phyloP scores from a whole-genome alignment of 1,284 basidiomycete genomes.

The Cronartium quercuum region DNA sequence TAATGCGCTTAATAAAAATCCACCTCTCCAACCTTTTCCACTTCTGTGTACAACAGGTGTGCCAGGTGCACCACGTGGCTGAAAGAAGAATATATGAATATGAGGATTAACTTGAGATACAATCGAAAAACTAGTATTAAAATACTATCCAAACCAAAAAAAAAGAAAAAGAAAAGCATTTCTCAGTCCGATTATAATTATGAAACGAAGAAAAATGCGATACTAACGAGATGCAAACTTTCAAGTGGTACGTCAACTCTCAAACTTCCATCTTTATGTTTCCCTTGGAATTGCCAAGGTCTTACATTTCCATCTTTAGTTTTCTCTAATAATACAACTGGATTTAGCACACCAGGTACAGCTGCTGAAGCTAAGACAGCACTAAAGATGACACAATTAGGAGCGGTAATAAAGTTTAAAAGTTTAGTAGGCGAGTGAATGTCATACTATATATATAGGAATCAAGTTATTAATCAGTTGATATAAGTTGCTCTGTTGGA shows the following conservation, averaged over 20 bases:
- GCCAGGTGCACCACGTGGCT: constrained; percentile 84
- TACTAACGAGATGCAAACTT: constrained; percentile 70
- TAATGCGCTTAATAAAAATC: constrained; percentile 72
- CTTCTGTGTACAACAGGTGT: constrained; percentile 85
- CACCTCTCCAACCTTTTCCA: constrained; percentile 93
- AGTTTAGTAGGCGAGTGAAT: constrained; percentile 70
- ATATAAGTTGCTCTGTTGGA: constrained; percentile 5
- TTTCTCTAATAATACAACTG: constrained; percentile 69
- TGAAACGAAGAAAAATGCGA: neutral
- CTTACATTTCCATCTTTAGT: constrained; percentile 70
- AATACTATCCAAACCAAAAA: constrained; percentile 39
- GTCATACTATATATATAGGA: constrained; percentile 42
- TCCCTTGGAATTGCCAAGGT: constrained; percentile 54
- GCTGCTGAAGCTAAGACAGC: constrained; percentile 70
- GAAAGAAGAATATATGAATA: constrained; percentile 97
- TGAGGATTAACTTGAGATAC: constrained; percentile 97
- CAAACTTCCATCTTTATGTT: constrained; percentile 66
- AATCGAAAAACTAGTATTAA: constrained; percentile 81
- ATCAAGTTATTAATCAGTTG: constrained; percentile 6
- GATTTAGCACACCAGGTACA: constrained; percentile 73
- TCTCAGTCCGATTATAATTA: neutral
- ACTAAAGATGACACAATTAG: constrained; percentile 65
- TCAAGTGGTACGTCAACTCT: constrained; percentile 91
- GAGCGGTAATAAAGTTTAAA: constrained; percentile 90
- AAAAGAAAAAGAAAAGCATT: constrained; percentile 28